Conservation (phyloP, 2,329 filamentous ascomycete species). For the Curvularia sp. region DNA sequence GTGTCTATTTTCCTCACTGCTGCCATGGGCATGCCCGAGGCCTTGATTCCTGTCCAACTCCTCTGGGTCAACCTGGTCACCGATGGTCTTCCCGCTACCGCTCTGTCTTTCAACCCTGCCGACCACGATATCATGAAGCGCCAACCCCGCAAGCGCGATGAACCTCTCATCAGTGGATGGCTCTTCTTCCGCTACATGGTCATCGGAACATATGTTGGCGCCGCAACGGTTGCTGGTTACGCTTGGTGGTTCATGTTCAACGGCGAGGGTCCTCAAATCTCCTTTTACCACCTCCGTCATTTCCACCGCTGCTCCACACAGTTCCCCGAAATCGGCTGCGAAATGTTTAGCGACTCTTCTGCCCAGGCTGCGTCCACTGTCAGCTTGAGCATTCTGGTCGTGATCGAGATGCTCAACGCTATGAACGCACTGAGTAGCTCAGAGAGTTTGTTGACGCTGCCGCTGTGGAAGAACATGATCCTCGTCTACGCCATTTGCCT, state of each 20-base stretch:
- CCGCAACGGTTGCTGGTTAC: conserved; percentile 94
- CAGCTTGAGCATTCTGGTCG: conserved; percentile 87
- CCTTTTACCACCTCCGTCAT: conserved; percentile 84
- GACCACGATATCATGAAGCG: conserved; percentile 98
- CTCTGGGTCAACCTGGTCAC: conserved; percentile 99
- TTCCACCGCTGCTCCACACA: conserved; percentile 91
- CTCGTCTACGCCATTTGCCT: conserved; percentile 92
- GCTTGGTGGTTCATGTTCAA: conserved; percentile 99
- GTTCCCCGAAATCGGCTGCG: conserved; percentile 88
- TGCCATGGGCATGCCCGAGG: conserved; percentile 95
- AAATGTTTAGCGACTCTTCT: conserved; percentile 87
- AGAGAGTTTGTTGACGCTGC: conserved; percentile 90
- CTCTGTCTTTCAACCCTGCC: conserved; percentile 96
- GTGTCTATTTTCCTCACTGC: conserved; percentile 99
- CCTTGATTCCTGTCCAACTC: conserved; percentile 93
- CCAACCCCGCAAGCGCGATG: conserved; percentile 87
- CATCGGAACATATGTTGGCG: conserved; percentile 92
- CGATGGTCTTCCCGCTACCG: conserved; percentile 94
- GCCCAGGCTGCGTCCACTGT: conserved; percentile 91
- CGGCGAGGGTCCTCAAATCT: conserved; percentile 85
- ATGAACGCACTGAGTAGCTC: conserved; percentile 97
- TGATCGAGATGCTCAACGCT: conserved; percentile 99
- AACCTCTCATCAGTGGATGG: conserved; percentile 92
- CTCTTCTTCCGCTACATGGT: conserved; percentile 97
- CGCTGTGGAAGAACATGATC: conserved; percentile 99